Percentiles rank a stretch among this genome's conserved stretches.
phyloP scores from a whole-genome alignment of 257 asterid species.

The Solanum lycopersicoides region DNA sequence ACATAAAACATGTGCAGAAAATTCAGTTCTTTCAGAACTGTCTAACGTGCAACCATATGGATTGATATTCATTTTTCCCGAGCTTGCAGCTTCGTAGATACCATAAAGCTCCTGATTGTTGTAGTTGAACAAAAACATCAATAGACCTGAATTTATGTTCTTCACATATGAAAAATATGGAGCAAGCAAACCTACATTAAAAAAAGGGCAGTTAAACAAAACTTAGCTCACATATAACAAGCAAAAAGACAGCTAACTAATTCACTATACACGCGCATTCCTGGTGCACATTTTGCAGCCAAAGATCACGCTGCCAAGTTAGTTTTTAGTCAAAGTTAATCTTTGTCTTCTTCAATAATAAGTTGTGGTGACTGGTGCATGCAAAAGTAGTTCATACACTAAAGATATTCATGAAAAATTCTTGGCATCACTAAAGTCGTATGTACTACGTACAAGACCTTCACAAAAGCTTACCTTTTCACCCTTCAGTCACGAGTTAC shows the following conservation, averaged over 20 bases:
- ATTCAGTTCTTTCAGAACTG: constrained; percentile 54
- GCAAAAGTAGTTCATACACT: neutral
- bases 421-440: neutral
- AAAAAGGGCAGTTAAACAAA: neutral
- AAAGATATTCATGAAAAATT: neutral
- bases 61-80: constrained; percentile 60
- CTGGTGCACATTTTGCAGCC: constrained; percentile 27
- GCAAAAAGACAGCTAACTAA: neutral
- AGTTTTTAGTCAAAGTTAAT: neutral
- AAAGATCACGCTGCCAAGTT: constrained; percentile 31
- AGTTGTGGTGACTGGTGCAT: neutral
- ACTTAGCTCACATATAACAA: neutral
- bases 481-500: neutral
- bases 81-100: constrained; percentile 71
- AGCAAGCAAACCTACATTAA: constrained; percentile 56
- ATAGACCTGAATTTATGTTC: constrained; percentile 67
- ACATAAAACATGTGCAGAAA: constrained; percentile 71
- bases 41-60: constrained; percentile 77
- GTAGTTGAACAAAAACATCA: constrained; percentile 69
- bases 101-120: constrained; percentile 55
- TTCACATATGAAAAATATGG: constrained; percentile 44
- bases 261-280: constrained; percentile 12
- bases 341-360: neutral
- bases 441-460: neutral
- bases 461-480: neutral